Evolutionary conservation across 108 stramenopile species (phyloP).

Genomic region (Bacterosira constricta): DNA sequence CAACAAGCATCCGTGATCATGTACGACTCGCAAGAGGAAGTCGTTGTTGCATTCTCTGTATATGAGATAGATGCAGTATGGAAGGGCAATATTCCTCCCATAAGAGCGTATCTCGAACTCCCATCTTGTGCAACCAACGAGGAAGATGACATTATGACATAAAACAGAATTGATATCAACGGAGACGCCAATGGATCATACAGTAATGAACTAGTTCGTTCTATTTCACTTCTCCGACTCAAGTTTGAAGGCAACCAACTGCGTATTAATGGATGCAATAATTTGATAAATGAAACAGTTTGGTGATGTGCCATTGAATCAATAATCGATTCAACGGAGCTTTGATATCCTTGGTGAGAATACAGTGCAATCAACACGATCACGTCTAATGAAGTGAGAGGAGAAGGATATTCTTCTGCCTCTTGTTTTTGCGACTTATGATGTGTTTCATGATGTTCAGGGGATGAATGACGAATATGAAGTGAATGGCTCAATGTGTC

Average conservation of each 20-base stretch:
- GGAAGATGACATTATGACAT: constrained; percentile 33
- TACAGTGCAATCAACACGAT: constrained; percentile 39
- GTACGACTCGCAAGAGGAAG: background rate
- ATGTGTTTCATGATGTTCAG: background rate
- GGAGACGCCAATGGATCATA: constrained; percentile 40
- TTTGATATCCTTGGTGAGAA: constrained; percentile 21
- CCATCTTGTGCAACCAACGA: constrained; percentile 1
- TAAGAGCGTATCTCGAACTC: constrained; percentile 3
- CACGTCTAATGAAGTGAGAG: constrained; percentile 32
- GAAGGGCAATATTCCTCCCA: constrained; percentile 28
- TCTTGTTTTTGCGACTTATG: background rate
- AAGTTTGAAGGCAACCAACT: constrained; percentile 19
- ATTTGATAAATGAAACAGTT: constrained; percentile 14
- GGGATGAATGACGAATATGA: background rate
- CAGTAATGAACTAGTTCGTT: constrained; percentile 13
- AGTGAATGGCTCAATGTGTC: constrained; percentile 15
- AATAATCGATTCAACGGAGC: constrained; percentile 25
- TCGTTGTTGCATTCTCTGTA: background rate
- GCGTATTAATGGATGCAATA: constrained; percentile 26
- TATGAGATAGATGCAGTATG: background rate
- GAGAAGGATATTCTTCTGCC: no score
- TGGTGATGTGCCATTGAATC: constrained; percentile 16
- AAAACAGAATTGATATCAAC: constrained; percentile 43
- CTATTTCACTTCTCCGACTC: background rate
- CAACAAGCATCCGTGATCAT: constrained; percentile 18